These are phyloP conservation scores for Nepenthes alata DNA, from an alignment of 179 eudicot species.

Conservation along the genomic window DNA sequence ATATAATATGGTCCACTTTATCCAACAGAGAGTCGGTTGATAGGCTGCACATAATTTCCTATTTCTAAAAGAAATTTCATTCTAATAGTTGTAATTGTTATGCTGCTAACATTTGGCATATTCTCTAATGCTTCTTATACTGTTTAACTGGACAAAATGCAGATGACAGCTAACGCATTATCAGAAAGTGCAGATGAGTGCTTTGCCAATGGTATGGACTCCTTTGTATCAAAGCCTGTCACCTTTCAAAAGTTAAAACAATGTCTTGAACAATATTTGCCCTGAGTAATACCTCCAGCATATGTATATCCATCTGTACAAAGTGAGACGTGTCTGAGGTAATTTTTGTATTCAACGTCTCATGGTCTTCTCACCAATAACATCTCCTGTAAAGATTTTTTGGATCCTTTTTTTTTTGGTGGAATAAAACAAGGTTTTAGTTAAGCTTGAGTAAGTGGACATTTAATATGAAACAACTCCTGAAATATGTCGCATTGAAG, in stretches of 20 bases:
- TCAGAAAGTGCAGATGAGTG: conserved; percentile 91
- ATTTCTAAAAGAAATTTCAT: too few species aligned
- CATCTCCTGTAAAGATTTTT: too few species aligned
- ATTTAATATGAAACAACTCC: too few species aligned
- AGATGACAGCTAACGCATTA: conserved; percentile 94
- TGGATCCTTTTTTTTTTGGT: too few species aligned
- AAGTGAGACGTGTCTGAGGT: conserved; percentile 11
- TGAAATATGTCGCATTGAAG: too few species aligned
- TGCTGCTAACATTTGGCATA: not conserved
- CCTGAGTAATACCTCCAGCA: conserved; percentile 11
- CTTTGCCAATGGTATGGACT: conserved; percentile 86
- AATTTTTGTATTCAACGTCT: conserved; percentile 4
- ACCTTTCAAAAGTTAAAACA: conserved; percentile 69
- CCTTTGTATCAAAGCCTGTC: conserved; percentile 83
- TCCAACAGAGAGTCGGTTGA: too few species aligned
- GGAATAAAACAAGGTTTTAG: too few species aligned
- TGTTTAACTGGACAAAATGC: conserved; percentile 15
- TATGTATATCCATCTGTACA: conserved; percentile 45
- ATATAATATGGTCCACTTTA: too few species aligned
- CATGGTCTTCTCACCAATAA: not conserved
- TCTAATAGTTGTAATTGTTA: not conserved
- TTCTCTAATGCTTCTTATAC: not conserved
- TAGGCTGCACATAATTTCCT: too few species aligned
- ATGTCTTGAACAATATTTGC: conserved; percentile 55
- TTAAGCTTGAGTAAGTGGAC: too few species aligned